Percentiles rank a stretch among this genome's conserved stretches.
Conservation (phyloP, 371 early-diverging fungal species). For the Coemansia sp. region DNA sequence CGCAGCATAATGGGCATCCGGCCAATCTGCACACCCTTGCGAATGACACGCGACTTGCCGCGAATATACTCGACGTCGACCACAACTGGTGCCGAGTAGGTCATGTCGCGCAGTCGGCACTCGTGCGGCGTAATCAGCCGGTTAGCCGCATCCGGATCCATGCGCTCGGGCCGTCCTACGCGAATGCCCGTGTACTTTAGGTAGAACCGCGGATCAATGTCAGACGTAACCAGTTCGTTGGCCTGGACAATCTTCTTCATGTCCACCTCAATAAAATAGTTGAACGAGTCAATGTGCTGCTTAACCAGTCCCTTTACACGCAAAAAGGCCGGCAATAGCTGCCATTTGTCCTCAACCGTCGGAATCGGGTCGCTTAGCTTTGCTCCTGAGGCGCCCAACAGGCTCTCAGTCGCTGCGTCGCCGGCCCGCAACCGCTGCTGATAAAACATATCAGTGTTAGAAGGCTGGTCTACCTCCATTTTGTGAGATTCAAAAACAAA, state of each 20-base stretch:
- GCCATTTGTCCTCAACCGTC: slow-evolving; percentile 90
- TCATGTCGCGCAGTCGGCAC: slow-evolving; percentile 98
- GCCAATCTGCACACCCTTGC: slow-evolving; percentile 90
- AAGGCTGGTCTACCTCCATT: slow-evolving; percentile 15
- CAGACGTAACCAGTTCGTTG: slow-evolving; percentile 94
- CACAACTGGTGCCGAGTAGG: slow-evolving; percentile 94
- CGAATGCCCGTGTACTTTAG: slow-evolving; percentile 91
- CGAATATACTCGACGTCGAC: slow-evolving; percentile 98
- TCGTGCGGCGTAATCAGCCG: slow-evolving; percentile 94
- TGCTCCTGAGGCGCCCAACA: slow-evolving; percentile 10
- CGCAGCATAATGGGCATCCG: slow-evolving; percentile 99
- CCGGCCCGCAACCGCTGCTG: slow-evolving; percentile 15
- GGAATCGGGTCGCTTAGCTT: slow-evolving; percentile 45
- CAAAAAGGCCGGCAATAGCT: slow-evolving; percentile 95
- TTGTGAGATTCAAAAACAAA: neutral
- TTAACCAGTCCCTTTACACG: slow-evolving; percentile 98
- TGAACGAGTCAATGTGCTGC: slow-evolving; percentile 99
- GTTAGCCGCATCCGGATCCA: slow-evolving; percentile 74
- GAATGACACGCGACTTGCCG: slow-evolving; percentile 82
- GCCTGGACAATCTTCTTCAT: slow-evolving; percentile 94
- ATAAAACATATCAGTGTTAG: neutral
- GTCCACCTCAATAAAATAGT: slow-evolving; percentile 97
- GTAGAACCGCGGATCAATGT: slow-evolving; percentile 98
- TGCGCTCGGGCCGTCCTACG: slow-evolving; percentile 84
- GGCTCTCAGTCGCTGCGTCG: slow-evolving; percentile 8